These are phyloP conservation scores for Rhynchospora breviuscula DNA, from an alignment of 176 grass and related monocot species.

Conservation along the genomic window DNA sequence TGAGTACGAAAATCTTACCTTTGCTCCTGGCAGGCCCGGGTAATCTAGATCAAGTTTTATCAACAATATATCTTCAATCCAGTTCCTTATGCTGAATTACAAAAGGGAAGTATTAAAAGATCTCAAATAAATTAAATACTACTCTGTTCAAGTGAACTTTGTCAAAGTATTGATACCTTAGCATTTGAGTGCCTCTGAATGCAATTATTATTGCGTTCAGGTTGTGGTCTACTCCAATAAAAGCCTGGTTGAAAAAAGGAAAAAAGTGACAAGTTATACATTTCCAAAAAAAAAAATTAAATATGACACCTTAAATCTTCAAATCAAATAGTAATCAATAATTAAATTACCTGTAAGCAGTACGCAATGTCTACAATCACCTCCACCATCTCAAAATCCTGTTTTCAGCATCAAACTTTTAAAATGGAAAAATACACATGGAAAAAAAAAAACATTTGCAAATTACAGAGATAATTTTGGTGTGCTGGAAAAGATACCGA, in stretches of 20 bases:
- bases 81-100: conserved; percentile 52
- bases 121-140: not conserved
- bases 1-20: conserved; percentile 29
- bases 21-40: conserved; percentile 89
- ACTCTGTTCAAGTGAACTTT: not conserved
- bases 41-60: conserved; percentile 93
- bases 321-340: conserved; percentile 11
- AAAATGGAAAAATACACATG: not conserved
- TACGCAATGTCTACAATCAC: conserved; percentile 81
- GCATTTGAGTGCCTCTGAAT: conserved; percentile 83
- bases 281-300: not conserved
- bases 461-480: not conserved
- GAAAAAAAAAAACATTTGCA: not conserved
- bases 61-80: conserved; percentile 96
- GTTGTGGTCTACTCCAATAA: conserved; percentile 77
- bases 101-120: not conserved
- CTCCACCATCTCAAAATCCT: conserved; percentile 86
- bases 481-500: too few species aligned
- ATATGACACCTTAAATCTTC: conserved; percentile 17
- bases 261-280: not conserved
- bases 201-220: conserved; percentile 65
- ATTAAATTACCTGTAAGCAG: conserved; percentile 71
- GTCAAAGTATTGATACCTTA: conserved; percentile 42
- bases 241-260: conserved; percentile 39
- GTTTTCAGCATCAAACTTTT: not conserved